phyloP scores from a whole-genome alignment of 768 basidiomycete species.

The Pleurotus salmoneostramineus region DNA sequence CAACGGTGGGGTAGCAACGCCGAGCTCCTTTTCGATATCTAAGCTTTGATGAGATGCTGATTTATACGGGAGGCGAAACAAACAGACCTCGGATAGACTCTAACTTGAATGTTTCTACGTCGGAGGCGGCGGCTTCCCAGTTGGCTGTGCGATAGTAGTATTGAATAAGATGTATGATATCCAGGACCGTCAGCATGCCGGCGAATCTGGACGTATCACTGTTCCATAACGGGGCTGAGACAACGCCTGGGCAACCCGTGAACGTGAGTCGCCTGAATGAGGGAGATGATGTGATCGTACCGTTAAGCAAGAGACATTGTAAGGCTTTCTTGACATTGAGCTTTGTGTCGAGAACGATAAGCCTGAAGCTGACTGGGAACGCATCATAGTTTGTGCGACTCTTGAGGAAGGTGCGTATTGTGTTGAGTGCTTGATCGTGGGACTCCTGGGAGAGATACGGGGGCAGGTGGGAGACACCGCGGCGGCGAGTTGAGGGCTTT shows the following conservation, averaged over 20 bases:
- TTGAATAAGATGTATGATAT: slow-evolving; percentile 98
- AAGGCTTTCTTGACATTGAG: slow-evolving; percentile 95
- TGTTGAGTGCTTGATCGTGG: slow-evolving; percentile 65
- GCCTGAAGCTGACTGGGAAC: slow-evolving; percentile 93
- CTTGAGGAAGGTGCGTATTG: slow-evolving; percentile 80
- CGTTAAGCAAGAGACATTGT: slow-evolving; percentile 81
- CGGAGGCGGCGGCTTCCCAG: slow-evolving; percentile 79
- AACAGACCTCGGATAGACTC: slow-evolving; percentile 81
- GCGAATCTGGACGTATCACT: slow-evolving; percentile 90
- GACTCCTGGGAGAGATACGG: slow-evolving; percentile 50
- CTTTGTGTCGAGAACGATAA: slow-evolving; percentile 95
- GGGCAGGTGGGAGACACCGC: slow-evolving; percentile 58
- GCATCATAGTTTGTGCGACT: slow-evolving; percentile 91
- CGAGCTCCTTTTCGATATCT: slow-evolving; percentile 94
- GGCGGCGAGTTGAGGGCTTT: slow-evolving; percentile 50
- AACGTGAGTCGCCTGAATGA: slow-evolving; percentile 3
- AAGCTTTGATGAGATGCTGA: slow-evolving; percentile 11
- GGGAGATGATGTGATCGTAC: slow-evolving; percentile 27
- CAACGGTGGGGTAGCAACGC: slow-evolving; percentile 89
- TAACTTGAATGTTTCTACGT: slow-evolving; percentile 90
- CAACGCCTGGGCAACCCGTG: slow-evolving; percentile 65
- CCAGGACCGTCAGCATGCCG: slow-evolving; percentile 98
- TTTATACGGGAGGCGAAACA: slow-evolving; percentile 9
- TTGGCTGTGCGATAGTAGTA: slow-evolving; percentile 92
- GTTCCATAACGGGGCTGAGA: slow-evolving; percentile 98